A percentile compares a stretch with the other conserved stretches of the same genome.
phyloP scores from a whole-genome alignment of 1,284 basidiomycete genomes.

The Bothia castanella region DNA sequence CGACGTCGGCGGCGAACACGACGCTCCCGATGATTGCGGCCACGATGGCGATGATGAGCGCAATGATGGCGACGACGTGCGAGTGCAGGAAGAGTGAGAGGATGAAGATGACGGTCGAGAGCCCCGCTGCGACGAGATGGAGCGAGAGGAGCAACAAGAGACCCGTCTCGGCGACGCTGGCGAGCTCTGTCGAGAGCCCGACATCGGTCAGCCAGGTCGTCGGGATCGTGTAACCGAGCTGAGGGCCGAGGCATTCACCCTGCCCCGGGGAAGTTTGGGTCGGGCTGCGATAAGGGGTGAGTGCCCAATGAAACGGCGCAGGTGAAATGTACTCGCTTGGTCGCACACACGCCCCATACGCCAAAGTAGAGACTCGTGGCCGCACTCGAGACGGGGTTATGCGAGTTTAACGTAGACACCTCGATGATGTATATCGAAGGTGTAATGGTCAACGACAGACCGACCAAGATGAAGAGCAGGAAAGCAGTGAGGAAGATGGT shows the following conservation, averaged over 20 bases:
- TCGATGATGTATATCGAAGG: conserved; percentile 66
- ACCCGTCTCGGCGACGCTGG: conserved; percentile 46
- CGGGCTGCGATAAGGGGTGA: conserved; percentile 7
- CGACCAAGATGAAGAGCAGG: conserved; percentile 69
- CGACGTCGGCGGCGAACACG: conserved; percentile 60
- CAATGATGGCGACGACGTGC: conserved; percentile 50
- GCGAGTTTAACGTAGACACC: conserved; percentile 41
- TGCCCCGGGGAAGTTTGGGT: conserved; percentile 5
- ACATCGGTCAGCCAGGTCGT: conserved; percentile 38
- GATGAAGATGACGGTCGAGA: conserved; percentile 53
- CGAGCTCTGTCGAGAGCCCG: conserved; percentile 43
- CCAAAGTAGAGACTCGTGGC: conserved; percentile 65
- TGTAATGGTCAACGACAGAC: conserved; percentile 69
- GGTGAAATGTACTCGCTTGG: conserved; percentile 37
- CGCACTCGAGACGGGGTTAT: conserved; percentile 44
- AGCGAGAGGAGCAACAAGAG: conserved; percentile 59
- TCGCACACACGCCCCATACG: conserved; percentile 71
- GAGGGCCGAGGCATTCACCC: conserved; percentile 53
- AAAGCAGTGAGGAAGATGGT: conserved; percentile 53
- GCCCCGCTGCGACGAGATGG: conserved; percentile 58
- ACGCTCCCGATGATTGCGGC: conserved; percentile 51
- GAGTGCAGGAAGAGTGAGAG: conserved; percentile 56
- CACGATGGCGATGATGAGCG: conserved; percentile 55
- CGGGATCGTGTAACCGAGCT: conserved; percentile 53
- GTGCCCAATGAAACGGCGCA: neutral